These are phyloP conservation scores for Neofusicoccum kwambonambiense DNA, from an alignment of 2,329 filamentous ascomycete species.

Conservation along the genomic window DNA sequence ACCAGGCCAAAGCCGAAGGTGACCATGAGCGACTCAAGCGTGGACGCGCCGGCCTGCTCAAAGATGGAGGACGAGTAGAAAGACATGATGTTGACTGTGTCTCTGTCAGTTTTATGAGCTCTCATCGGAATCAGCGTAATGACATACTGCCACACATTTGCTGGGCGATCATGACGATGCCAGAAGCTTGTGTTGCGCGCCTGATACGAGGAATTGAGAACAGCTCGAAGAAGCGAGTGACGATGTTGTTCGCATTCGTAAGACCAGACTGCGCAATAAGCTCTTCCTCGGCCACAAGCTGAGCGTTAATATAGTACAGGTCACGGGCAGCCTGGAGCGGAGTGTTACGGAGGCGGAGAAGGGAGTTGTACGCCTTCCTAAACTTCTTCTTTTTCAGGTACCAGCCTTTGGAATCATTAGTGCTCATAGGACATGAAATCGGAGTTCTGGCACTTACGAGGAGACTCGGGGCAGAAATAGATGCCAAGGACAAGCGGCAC, in stretches of 20 bases:
- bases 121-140: slow-evolving; percentile 20
- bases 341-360: slow-evolving; percentile 38
- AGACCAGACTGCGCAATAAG: slow-evolving; percentile 25
- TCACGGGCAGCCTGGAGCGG: slow-evolving; percentile 43
- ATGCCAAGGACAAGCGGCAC: slow-evolving; percentile 37
- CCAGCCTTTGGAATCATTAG: slow-evolving; percentile 26
- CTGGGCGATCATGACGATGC: slow-evolving; percentile 34
- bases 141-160: slow-evolving; percentile 29
- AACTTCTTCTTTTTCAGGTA: slow-evolving; percentile 42
- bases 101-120: slow-evolving; percentile 31
- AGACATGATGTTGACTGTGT: slow-evolving; percentile 21
- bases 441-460: background rate
- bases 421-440: too few relatives aligned
- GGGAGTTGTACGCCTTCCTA: slow-evolving; percentile 40
- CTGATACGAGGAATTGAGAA: slow-evolving; percentile 29
- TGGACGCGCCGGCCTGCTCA: slow-evolving; percentile 17
- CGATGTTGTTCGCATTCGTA: background rate
- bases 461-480: slow-evolving; percentile 33
- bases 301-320: slow-evolving; percentile 47
- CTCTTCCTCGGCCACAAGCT: slow-evolving; percentile 33
- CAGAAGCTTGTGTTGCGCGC: slow-evolving; percentile 25
- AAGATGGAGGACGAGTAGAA: slow-evolving; percentile 30
- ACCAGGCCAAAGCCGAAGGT: too few relatives aligned
- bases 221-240: slow-evolving; percentile 13
- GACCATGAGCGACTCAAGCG: too few relatives aligned